Percentiles rank a stretch among this genome's conserved stretches.
Conservation (phyloP, 441 rosid genomes). For the Eugenia klotzschiana region DNA sequence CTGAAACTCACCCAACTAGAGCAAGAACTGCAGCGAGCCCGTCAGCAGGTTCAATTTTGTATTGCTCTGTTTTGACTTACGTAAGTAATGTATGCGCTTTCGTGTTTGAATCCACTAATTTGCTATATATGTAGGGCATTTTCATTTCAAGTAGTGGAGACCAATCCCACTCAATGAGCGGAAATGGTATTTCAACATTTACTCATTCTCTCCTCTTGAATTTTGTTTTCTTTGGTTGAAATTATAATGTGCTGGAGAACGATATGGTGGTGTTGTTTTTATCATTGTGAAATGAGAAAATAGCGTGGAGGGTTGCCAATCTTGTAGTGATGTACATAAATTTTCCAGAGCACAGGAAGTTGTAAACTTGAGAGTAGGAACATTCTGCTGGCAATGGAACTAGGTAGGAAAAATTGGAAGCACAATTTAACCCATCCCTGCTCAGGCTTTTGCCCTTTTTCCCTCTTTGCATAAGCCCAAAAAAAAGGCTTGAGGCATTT, state of each 20-base stretch:
- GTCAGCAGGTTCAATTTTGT: background rate
- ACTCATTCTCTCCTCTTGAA: background rate
- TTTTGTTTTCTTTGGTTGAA: background rate
- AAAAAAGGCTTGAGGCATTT: background rate
- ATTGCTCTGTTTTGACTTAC: background rate
- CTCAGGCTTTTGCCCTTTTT: background rate
- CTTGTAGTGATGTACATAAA: background rate
- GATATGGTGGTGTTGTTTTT: background rate
- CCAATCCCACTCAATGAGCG: conserved; percentile 68
- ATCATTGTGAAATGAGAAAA: background rate
- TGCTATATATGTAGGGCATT: conserved; percentile 36
- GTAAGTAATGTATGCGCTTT: background rate
- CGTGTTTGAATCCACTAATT: background rate
- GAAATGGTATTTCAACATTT: conserved; percentile 41
- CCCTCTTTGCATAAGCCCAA: background rate
- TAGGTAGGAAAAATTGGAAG: background rate
- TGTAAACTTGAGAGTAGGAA: background rate
- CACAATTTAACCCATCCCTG: background rate
- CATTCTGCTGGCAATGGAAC: background rate
- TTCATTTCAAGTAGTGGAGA: conserved; percentile 81
- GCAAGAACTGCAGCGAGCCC: conserved; percentile 1
- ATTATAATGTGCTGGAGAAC: background rate
- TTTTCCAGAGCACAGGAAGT: background rate
- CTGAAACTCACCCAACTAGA: background rate
- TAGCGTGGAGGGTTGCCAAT: background rate